phyloP scores from a whole-genome alignment of 2,329 filamentous ascomycete species.

The Fusarium gaditjirri region DNA sequence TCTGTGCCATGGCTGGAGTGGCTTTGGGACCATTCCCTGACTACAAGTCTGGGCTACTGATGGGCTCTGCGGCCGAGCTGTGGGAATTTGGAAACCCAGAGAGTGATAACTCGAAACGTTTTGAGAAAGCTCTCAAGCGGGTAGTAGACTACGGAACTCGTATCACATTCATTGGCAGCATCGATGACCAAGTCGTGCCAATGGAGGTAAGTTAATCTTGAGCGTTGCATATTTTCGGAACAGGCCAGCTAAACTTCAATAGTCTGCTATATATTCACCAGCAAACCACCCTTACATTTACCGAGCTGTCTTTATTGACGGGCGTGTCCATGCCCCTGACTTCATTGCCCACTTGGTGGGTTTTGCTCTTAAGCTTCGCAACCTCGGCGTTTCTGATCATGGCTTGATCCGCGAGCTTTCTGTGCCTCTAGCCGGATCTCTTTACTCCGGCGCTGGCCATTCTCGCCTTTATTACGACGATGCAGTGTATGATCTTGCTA shows the following conservation, averaged over 20 bases:
- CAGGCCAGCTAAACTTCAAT: conserved; percentile 43
- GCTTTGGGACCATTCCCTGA: conserved; percentile 93
- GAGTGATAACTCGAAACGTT: conserved; percentile 84
- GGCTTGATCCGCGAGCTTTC: conserved; percentile 92
- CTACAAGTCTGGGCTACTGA: conserved; percentile 89
- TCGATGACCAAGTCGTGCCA: conserved; percentile 96
- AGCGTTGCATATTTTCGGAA: neutral
- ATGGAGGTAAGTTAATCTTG: conserved; percentile 72
- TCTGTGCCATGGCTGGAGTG: conserved; percentile 92
- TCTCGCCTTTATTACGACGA: conserved; percentile 92
- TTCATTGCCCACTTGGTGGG: conserved; percentile 94
- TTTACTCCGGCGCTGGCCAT: conserved; percentile 94
- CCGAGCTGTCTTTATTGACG: conserved; percentile 95
- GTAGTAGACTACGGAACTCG: conserved; percentile 83
- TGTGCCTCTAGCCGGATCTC: conserved; percentile 84
- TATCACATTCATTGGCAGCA: conserved; percentile 90
- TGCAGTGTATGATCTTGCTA: conserved; percentile 82
- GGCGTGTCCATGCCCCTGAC: conserved; percentile 88
- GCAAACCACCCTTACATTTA: conserved; percentile 93
- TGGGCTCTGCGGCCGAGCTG: conserved; percentile 90
- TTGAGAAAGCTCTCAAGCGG: conserved; percentile 78
- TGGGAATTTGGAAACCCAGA: conserved; percentile 91
- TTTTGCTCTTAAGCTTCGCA: conserved; percentile 92
- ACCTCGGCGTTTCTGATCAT: conserved; percentile 92
- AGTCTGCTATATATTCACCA: conserved; percentile 87